Base-by-base conservation (phyloP, 179 eudicot species). In the Beta lomatogona region DNA sequence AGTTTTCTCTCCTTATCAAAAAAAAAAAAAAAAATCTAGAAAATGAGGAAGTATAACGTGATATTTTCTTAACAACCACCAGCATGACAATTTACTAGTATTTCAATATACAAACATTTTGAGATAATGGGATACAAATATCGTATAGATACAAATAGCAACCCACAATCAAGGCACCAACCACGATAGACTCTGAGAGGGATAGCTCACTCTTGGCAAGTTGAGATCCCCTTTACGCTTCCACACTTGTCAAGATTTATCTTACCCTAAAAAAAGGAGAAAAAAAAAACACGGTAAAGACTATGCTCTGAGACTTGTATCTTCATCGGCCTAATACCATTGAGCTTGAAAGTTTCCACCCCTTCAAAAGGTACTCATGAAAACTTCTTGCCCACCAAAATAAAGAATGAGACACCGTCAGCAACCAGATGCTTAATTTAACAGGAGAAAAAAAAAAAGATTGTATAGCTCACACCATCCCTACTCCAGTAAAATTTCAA, bases 401-500 rank as follows among this genome's bases (percentile, higher is more conserved):
- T 0, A 54, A 7, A 55, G 7, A 57, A n/a, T 5, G n/a, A 10
- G 44, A 54, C 28, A 57, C 16, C 31, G 65, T 31, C 54, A 8
- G 22, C 55, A 61, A 71, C 71, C 71, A 60, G 44, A 79, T 44
- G 73, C 77, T 16, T 16, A 46, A n/a, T 36, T 12, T 28, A 36
- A 36, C 41, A 36, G 72, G 21, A 16, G 9, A 19, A 67, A 53
- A 54, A 52, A 60, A 46, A 7, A 64, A 72, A 79, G 3, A 80
- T 7, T 15, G n/a, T 64, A 55, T 12, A 50, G 41, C 55, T 22
- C 41, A 52, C 63, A 50, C 71, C 57, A 70, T 36, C 16, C 46
- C n/a, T 21, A 66, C 44, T 73, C 59, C 68, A 44, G 72, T 76
- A 66, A 19, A 41, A 74, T 28, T 12, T 74, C 71, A 36, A 81